Evolutionary conservation across 1,139 yeast genomes (phyloP), one percentile per base, ranked within the genome.

Genomic region (Scheffersomyces illinoinensis): DNA sequence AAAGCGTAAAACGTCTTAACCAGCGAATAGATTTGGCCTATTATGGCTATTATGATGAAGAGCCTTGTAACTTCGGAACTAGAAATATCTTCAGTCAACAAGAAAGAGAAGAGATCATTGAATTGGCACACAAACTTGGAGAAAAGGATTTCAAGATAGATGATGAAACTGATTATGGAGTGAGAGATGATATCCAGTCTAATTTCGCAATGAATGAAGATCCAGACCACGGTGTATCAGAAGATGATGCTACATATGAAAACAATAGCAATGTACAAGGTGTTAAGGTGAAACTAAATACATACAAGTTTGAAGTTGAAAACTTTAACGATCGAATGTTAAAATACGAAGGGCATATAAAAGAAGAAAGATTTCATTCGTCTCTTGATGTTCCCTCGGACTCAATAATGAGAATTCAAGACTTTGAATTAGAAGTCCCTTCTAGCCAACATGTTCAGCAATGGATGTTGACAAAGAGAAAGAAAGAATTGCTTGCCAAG

Each of bases 21-120:
- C 61, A 61, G 56, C 57, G 67, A 56, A 56, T 71, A 24, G 70
- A 68, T 57, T 59, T 68, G 23, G 60, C 62, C 19, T 77, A 88
- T 65, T 87, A 76, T 68, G 91, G 90, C 0, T 75, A 77, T 23
- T 71, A 71, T 50, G 81, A 77, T 46, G 82, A 75, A 53, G 51
- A 53, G n/a, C 47, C 55, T 24, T 12, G 43, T 33, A 33, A 33
- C 43, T 18, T 26, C 53, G 21, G 24, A 18, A 33, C 43, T 12
- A 33, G 43, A 33, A 33, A 33, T 33, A 33, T 33, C 43, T 10
- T 33, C 43, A 33, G 2, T 33, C 2, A 33, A 14, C 14, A 33
- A 33, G 43, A 33, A 33, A 33, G 43, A 33, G 43, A 33, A 5
- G 17, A 33, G 17, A 33, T 33, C 17, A 12, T 33, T 10, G 43